These are phyloP conservation scores for Conticribra guillardii DNA, from an alignment of 108 stramenopile species.

Conservation along the genomic window DNA sequence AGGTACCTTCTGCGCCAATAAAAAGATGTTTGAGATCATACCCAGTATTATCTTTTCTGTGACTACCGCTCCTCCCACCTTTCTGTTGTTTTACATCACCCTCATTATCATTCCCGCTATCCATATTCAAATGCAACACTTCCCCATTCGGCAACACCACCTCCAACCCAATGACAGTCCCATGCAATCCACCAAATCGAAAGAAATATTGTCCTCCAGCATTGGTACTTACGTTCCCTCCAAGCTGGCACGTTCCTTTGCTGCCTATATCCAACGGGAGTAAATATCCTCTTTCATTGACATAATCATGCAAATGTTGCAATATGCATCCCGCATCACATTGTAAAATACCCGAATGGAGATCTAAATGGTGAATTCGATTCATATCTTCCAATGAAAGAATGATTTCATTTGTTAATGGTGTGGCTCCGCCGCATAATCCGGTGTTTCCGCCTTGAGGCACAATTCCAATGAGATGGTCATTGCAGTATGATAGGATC, in stretches of 20 bases:
- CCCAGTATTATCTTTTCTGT: slow-evolving; percentile 97
- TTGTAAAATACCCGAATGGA: slow-evolving; percentile 69
- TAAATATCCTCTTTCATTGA: slow-evolving; percentile 55
- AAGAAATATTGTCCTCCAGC: slow-evolving; percentile 88
- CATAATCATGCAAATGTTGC: slow-evolving; percentile 78
- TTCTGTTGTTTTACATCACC: not conserved
- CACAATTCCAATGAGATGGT: slow-evolving; percentile 75
- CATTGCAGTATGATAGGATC: slow-evolving; percentile 89
- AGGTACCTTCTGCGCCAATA: slow-evolving; percentile 95
- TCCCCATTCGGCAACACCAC: slow-evolving; percentile 88
- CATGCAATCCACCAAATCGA: slow-evolving; percentile 80
- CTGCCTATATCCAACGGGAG: slow-evolving; percentile 96
- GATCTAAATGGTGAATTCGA: slow-evolving; percentile 69
- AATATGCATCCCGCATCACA: slow-evolving; percentile 94
- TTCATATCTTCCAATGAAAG: slow-evolving; percentile 84
- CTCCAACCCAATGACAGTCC: slow-evolving; percentile 92
- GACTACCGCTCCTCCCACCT: slow-evolving; percentile 11
- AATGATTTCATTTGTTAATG: slow-evolving; percentile 79
- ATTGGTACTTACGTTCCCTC: slow-evolving; percentile 96
- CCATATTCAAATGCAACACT: slow-evolving; percentile 71
- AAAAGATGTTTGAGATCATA: slow-evolving; percentile 95
- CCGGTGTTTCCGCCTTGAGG: slow-evolving; percentile 98
- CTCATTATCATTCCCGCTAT: not conserved
- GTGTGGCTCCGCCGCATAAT: slow-evolving; percentile 93
- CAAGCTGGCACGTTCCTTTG: slow-evolving; percentile 96